These are phyloP conservation scores for Arthrobotrys sphaeroides DNA, from an alignment of 2,329 filamentous ascomycete genomes.

Conservation along the genomic window DNA sequence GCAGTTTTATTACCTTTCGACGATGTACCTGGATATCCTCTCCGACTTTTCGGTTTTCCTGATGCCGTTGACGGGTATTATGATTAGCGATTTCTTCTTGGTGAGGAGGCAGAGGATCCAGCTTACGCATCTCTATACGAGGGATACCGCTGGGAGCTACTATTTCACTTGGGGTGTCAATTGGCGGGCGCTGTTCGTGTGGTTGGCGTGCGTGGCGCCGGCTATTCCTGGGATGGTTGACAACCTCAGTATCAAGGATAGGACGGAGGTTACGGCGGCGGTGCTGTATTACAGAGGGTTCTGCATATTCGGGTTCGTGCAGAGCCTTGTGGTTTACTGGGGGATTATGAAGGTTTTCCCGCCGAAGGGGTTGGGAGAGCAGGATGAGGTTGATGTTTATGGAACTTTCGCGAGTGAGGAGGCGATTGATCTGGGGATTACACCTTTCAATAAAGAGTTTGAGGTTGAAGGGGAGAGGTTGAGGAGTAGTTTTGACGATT, in stretches of 20 bases:
- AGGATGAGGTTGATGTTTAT: slow-evolving; percentile 49
- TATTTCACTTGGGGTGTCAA: slow-evolving; percentile 46
- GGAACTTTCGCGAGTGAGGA: slow-evolving; percentile 48
- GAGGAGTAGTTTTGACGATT: slow-evolving; percentile 18
- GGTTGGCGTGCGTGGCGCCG: slow-evolving; percentile 44
- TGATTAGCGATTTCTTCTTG: slow-evolving; percentile 51
- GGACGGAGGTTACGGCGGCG: slow-evolving; percentile 40
- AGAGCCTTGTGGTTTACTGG: slow-evolving; percentile 47
- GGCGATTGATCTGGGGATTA: slow-evolving; percentile 50
- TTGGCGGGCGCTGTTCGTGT: slow-evolving; percentile 48
- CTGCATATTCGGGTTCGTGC: slow-evolving; percentile 50
- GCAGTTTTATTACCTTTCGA: slow-evolving; percentile 65
- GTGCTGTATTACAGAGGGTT: slow-evolving; percentile 47
- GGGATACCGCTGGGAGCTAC: slow-evolving; percentile 38
- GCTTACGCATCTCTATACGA: slow-evolving; percentile 48
- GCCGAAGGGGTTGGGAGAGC: slow-evolving; percentile 39
- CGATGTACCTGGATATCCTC: slow-evolving; percentile 54
- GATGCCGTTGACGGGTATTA: slow-evolving; percentile 52
- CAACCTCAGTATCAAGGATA: slow-evolving; percentile 36
- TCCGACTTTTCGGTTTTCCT: slow-evolving; percentile 51
- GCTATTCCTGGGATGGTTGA: slow-evolving; percentile 47
- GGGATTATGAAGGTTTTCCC: slow-evolving; percentile 35
- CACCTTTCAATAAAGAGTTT: slow-evolving; percentile 52
- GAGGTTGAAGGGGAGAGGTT: slow-evolving; percentile 43
- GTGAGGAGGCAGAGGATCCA: slow-evolving; percentile 34